Base-by-base conservation (phyloP, 2,329 filamentous ascomycete species). In the Phialophora verrucosa region DNA sequence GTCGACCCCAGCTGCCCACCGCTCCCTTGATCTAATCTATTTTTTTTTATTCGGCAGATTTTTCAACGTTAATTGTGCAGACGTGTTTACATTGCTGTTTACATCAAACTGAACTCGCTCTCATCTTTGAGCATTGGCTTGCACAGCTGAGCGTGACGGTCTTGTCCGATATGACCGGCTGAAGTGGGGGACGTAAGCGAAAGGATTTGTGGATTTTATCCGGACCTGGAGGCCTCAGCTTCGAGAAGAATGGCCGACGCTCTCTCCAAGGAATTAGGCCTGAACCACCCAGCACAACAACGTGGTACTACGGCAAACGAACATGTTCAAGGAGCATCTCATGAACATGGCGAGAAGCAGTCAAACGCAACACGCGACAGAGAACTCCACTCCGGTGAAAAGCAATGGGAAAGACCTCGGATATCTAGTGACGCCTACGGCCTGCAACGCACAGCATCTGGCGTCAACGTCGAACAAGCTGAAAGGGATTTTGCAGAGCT, bases 381-480 rank as follows among this genome's bases (percentile, higher is more conserved):
- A 38, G 64, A 62, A 44, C 11, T 23, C 3, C 29, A 51, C 23
- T 51, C 62, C 44, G 17, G 59, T 50, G 63, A 67, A 47, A 70
- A 68, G 58, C 29, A 27, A 17, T 27, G n/a, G 27, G 63, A 69
- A 49, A 61, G 58, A 35, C 20, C 63, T 42, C 62, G 63, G 20
- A 66, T 59, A 29, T 64, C 62, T 4, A 62, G 72, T 23, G 76
- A 78, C 53, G 73, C 75, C 3, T 73, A 76, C 53, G 76, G 75
- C 6, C 65, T 77, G 27, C 72, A 75, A 2, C 76, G 74, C 10
- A 73, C 75, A 31, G 69, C 76, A 69, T 71, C 72, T 73, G 74
- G 83, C 70, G 75, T 83, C 74, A 71, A 81, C 77, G 73, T 84
- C 75, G 74, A 84, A 78, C 74, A 76, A 74, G 73, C 81, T 69